Conservation (phyloP, 202 grass and related monocot genomes). For the Carex sylvatica region DNA sequence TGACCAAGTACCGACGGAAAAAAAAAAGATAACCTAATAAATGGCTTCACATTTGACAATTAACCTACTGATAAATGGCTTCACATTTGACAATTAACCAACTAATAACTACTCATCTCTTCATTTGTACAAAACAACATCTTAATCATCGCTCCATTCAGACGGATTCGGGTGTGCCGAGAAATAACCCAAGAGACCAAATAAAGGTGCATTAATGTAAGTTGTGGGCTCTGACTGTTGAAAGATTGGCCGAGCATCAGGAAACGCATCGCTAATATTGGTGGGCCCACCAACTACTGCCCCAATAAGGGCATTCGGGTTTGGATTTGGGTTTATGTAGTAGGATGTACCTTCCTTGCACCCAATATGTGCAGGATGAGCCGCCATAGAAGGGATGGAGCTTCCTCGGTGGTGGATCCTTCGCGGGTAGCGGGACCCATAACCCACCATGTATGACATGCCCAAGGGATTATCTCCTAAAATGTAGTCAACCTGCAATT, state of each 20-base stretch:
- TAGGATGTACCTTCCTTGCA: slow-evolving; percentile 70
- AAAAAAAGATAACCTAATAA: not conserved
- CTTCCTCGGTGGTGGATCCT: slow-evolving; percentile 90
- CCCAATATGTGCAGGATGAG: slow-evolving; percentile 54
- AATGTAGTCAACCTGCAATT: slow-evolving; percentile 76
- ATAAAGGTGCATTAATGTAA: slow-evolving; percentile 84
- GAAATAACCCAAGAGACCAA: slow-evolving; percentile 81
- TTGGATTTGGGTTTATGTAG: slow-evolving; percentile 49
- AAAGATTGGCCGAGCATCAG: slow-evolving; percentile 62
- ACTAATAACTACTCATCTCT: not conserved
- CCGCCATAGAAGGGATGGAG: slow-evolving; percentile 59
- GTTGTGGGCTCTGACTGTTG: slow-evolving; percentile 94
- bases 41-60: too few species aligned
- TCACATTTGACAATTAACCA: not conserved
- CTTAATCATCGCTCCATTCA: slow-evolving; percentile 37
- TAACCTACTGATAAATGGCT: too few species aligned
- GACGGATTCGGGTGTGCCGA: slow-evolving; percentile 50
- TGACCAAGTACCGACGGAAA: slow-evolving; percentile 7
- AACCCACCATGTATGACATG: slow-evolving; percentile 96
- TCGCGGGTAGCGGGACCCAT: slow-evolving; percentile 55
- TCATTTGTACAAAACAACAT: not conserved
- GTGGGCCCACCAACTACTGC: slow-evolving; percentile 75
- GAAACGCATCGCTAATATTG: slow-evolving; percentile 74
- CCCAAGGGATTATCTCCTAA: slow-evolving; percentile 86
- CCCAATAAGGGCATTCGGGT: slow-evolving; percentile 75